A percentile compares a stretch with the other conserved stretches of the same genome.
Evolutionary conservation across 1,284 basidiomycete genomes (phyloP).

Genomic region (Microbotryum silenes-acaulis): DNA sequence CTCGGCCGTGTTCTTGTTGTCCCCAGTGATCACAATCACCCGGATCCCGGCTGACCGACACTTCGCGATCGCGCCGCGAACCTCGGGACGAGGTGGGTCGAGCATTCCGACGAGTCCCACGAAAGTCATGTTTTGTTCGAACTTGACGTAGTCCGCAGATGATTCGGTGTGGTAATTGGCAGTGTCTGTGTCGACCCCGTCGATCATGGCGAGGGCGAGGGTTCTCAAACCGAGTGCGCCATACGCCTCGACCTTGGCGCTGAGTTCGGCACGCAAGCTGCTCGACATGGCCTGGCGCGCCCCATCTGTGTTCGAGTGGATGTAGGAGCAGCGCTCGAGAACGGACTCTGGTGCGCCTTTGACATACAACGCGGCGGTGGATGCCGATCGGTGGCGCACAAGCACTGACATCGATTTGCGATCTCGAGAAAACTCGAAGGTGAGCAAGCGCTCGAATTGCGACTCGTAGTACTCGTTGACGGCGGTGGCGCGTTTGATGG

Average conservation of each 20-base stretch:
- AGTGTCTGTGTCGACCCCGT: constrained; percentile 66
- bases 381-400: constrained; percentile 49
- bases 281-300: constrained; percentile 51
- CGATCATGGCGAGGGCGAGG: constrained; percentile 80
- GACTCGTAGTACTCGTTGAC: constrained; percentile 75
- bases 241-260: constrained; percentile 59
- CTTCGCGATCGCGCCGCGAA: constrained; percentile 73
- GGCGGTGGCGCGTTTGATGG: constrained; percentile 62
- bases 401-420: constrained; percentile 99
- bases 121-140: constrained; percentile 85
- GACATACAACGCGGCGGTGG: constrained; percentile 59
- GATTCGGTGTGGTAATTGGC: constrained; percentile 71
- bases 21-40: constrained; percentile 95
- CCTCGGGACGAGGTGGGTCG: constrained; percentile 94
- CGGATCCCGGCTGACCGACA: constrained; percentile 90
- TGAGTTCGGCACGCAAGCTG: constrained; percentile 55
- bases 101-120: constrained; percentile 96
- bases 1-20: constrained; percentile 97
- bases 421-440: constrained; percentile 95
- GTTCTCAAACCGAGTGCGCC: constrained; percentile 77
- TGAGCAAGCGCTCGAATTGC: constrained; percentile 68
- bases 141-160: constrained; percentile 71
- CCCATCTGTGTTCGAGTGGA: constrained; percentile 3
- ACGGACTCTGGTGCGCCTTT: constrained; percentile 97
- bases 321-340: constrained; percentile 66